phyloP scores from a whole-genome alignment of 148 eudicot species.

The Agrostemma githago region DNA sequence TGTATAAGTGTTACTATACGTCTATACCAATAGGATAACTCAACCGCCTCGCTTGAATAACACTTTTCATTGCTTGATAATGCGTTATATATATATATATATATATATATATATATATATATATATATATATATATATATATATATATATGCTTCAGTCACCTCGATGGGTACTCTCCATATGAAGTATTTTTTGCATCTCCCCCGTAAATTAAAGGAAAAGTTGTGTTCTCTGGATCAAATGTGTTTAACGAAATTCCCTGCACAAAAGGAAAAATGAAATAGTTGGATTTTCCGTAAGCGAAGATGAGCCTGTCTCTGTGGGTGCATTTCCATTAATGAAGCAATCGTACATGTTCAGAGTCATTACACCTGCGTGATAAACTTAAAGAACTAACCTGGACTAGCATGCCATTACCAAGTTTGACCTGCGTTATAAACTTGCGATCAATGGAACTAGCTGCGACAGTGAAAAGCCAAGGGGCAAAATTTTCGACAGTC shows the following conservation, averaged over 20 bases:
- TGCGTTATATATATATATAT: background rate
- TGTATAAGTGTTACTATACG: too few relatives aligned
- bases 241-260: slow-evolving; percentile 42
- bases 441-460: slow-evolving; percentile 43
- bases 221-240: slow-evolving; percentile 27
- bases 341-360: too few relatives aligned
- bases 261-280: background rate
- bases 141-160: too few relatives aligned
- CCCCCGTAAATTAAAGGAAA: slow-evolving; percentile 42
- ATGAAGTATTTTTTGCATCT: slow-evolving; percentile 27
- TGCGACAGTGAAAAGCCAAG: slow-evolving; percentile 52
- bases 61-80: background rate
- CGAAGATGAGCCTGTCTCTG: too few relatives aligned
- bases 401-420: slow-evolving; percentile 32
- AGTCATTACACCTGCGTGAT: too few relatives aligned
- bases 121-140: too few relatives aligned
- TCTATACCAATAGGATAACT: too few relatives aligned
- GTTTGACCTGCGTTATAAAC: slow-evolving; percentile 26
- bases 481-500: slow-evolving; percentile 27
- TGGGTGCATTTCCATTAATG: too few relatives aligned
- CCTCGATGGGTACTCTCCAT: too few relatives aligned
- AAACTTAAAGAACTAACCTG: background rate
- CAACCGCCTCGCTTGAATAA: too few relatives aligned
- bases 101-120: background rate
- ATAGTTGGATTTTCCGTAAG: too few relatives aligned